Percentiles rank a stretch among this genome's conserved stretches.
phyloP scores from a whole-genome alignment of 176 grass and related monocot species.

The Otatea glauca region DNA sequence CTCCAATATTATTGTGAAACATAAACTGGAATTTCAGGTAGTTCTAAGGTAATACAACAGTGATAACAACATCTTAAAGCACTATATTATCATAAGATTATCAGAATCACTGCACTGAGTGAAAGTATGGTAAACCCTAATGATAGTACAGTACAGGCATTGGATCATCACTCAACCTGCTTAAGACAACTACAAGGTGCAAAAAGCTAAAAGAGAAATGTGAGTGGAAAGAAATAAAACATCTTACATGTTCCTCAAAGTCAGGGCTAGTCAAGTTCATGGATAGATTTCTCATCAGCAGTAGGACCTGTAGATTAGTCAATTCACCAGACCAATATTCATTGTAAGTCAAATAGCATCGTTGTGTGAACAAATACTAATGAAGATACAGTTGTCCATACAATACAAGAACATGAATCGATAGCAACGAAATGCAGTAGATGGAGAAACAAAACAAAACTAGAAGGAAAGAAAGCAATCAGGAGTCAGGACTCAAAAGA shows the following conservation, averaged over 20 bases:
- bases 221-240: background rate
- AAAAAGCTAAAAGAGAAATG: background rate
- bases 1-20: conserved; percentile 15
- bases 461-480: background rate
- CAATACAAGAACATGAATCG: conserved; percentile 6
- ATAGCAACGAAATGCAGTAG: background rate
- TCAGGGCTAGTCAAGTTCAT: conserved; percentile 82
- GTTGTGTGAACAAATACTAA: background rate
- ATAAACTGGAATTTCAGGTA: background rate
- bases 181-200: conserved; percentile 12
- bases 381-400: background rate
- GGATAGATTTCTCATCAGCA: conserved; percentile 92
- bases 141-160: background rate
- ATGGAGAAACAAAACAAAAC: background rate
- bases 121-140: background rate
- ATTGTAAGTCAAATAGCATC: background rate
- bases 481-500: background rate
- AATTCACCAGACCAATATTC: conserved; percentile 14
- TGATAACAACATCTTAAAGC: conserved; percentile 1
- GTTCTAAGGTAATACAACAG: background rate
- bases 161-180: background rate
- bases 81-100: background rate
- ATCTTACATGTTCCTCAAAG: conserved; percentile 85
- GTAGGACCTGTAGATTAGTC: conserved; percentile 63
- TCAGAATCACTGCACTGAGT: background rate